Base-by-base conservation (phyloP, 1,284 basidiomycete species). In the Tilletia indica region DNA sequence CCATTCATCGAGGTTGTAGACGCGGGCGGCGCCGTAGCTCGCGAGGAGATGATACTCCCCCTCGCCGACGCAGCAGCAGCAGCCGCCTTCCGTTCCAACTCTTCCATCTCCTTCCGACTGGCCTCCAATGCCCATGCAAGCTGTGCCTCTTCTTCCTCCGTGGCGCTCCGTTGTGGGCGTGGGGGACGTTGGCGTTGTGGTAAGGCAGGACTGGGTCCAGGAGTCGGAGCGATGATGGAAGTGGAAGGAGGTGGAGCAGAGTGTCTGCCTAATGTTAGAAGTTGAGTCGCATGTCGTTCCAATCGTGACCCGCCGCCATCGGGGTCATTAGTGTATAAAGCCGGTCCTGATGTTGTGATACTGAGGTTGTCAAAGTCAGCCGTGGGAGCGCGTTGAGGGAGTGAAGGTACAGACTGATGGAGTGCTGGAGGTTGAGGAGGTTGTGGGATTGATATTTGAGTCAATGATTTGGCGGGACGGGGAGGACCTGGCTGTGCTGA, bases 71-170 rank as follows among this genome's bases (percentile, higher is more conserved):
- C 16, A 34, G 58, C 8, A 31, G 58, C 56, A 34, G 54, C 38
- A 16, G 34, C 36, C 2, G 21, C 45, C 12, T 21, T 31, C 19
- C 45, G 31, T 34, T 58, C 54, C 64, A 21, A 21, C 47, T 49
- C 39, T 9, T 68, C 38, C 36, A 68, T 54, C 3, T 56, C 68
- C 19, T 19, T 19, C 68, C 49, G 48, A 21, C 68, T 56, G 48
- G 38, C 45, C 54, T 48, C 38, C 6, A 12, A 4, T 12, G 45
- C 25, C 61, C n/a, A 47, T 11, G 56, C 63, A 19, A 51, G 48
- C 63, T 49, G 19, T 8, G 63, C 45, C 11, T 51, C 61, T 21
- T 64, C 61, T 21, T 64, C 61, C 36, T 36, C 61, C 14, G 61
- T 64, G 6, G 61, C 61, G 6, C 34, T 64, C 61, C 61, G 61